Evolutionary conservation across 176 grass and related monocot genomes (phyloP).

Genomic region (Hordeum marinum): DNA sequence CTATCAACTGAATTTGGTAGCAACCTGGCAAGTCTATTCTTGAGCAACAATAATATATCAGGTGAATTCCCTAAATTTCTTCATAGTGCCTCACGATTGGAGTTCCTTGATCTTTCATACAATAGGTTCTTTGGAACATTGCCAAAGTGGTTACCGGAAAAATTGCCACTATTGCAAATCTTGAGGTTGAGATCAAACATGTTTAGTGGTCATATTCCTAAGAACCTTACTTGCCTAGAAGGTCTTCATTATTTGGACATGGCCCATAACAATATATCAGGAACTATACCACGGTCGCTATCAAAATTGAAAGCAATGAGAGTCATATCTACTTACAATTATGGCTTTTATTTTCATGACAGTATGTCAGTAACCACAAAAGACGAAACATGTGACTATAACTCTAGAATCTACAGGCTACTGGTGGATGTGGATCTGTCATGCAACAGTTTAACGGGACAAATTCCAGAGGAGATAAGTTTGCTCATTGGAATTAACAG

Average conservation of each 20-base stretch:
- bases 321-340: no score
- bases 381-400: background rate
- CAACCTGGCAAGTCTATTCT: no score
- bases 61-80: background rate
- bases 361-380: background rate
- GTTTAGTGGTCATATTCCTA: background rate
- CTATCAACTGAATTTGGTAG: no score
- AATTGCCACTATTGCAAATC: background rate
- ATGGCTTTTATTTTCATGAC: no score
- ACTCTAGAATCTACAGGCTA: background rate
- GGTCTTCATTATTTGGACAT: background rate
- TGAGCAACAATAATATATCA: background rate
- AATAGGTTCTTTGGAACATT: background rate
- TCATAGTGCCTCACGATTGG: background rate
- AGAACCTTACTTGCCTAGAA: background rate
- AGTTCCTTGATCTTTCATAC: background rate
- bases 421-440: background rate
- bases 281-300: conserved; percentile 10
- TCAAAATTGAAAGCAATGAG: background rate
- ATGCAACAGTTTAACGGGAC: background rate
- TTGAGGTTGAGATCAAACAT: background rate
- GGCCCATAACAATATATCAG: conserved; percentile 19
- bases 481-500: background rate
- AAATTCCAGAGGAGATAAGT: background rate
- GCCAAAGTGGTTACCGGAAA: background rate